A percentile compares a stretch with the other conserved stretches of the same genome.
These are phyloP conservation scores for Aspergillus affinis DNA, from an alignment of 495 filamentous ascomycete species.

Conservation along the genomic window DNA sequence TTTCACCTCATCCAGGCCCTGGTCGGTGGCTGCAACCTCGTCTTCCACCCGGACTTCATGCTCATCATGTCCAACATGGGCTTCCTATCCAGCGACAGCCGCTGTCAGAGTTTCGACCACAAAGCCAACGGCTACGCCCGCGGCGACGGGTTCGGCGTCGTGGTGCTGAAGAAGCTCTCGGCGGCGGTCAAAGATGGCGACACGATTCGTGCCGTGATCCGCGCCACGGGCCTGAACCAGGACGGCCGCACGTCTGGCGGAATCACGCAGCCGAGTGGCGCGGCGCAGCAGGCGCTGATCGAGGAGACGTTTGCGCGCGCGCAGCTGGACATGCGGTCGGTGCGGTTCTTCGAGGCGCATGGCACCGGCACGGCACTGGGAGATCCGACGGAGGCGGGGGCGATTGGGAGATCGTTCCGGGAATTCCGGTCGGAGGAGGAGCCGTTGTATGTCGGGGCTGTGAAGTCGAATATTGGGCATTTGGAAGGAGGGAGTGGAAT, in stretches of 20 bases:
- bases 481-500: conserved; percentile 54
- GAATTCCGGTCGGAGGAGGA: not conserved
- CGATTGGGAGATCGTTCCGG: not conserved
- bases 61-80: not conserved
- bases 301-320: not conserved
- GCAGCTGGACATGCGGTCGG: not conserved
- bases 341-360: conserved; percentile 9
- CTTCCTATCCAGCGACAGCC: not conserved
- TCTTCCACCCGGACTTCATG: not conserved
- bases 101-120: conserved; percentile 1
- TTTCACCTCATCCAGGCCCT: not conserved
- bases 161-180: not conserved
- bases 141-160: not conserved
- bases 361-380: conserved; percentile 1
- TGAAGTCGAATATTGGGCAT: conserved; percentile 55
- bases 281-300: conserved; percentile 4
- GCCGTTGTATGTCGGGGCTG: conserved; percentile 35
- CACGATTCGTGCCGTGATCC: not conserved
- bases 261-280: not conserved
- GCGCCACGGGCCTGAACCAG: not conserved
- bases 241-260: conserved; percentile 6
- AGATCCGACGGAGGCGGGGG: not conserved
- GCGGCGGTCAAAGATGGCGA: conserved; percentile 1
- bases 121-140: conserved; percentile 7
- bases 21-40: conserved; percentile 4